Base-by-base conservation (phyloP, 192 early-diverging fungal species). In the Podila epicladia region DNA sequence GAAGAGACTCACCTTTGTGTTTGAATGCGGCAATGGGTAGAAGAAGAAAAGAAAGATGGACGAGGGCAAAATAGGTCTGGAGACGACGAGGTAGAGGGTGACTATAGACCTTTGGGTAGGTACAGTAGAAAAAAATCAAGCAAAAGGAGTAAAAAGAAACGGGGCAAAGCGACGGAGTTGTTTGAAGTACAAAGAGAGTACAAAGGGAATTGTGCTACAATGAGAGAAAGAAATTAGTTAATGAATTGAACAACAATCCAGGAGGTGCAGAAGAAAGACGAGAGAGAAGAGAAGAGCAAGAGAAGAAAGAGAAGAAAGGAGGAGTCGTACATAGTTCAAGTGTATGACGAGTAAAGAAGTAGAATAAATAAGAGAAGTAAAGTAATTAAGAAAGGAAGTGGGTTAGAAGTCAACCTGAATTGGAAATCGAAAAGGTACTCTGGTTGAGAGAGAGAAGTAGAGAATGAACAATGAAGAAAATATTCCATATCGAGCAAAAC, bases 181-280 rank as follows among this genome's bases (percentile, higher is more conserved):
- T 45, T 45, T 45, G 41, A 58, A 58, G n/a, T 58, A 58, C 22
- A 64, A 38, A 38, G 33, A 64, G 62, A 64, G 62, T 64, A 64
- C 26, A 62, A 62, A 62, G 4, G n/a, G 33, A 64, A 64, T 7
- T 38, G 22, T 22, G 13, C 24, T 41, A 33, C 33, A 37, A 5
- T 22, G 32, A 31, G 33, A 33, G 33, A 33, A 33, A 22, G 33
- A 33, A 57, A 57, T 8, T 22, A 58, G 28, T 4, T 12, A 58
- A 3, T 26, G 28, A 26, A 29, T 38, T 33, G 35, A 38, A 64
- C 33, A 12, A 37, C 33, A 64, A 19, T 38, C 35, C 41, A 45
- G 38, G 33, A 64, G 17, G 33, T 17, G 33, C 17, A 50, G 19
- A 26, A 15, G 9, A 22, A 64, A 15, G 9, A 22, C 49, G 38